A percentile compares a stretch with the other conserved stretches of the same genome.
Evolutionary conservation across 495 filamentous ascomycete species (phyloP).

Genomic region (Penicillium simplicissimum): DNA sequence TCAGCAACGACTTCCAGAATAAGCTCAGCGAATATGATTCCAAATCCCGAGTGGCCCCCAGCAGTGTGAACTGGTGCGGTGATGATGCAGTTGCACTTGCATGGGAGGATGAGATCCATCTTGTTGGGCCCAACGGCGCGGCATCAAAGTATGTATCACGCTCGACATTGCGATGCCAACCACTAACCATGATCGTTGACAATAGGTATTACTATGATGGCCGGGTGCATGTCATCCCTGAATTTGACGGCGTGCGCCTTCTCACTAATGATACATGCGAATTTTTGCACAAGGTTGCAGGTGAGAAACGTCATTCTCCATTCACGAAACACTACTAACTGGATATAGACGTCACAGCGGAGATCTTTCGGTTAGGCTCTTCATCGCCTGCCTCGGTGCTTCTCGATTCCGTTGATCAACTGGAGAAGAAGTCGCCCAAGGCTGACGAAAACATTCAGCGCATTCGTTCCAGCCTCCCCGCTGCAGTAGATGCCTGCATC

Average conservation of each 20-base stretch:
- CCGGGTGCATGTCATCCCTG: constrained; percentile 83
- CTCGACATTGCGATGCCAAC: neutral
- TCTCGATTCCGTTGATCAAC: constrained; percentile 85
- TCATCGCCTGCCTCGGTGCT: constrained; percentile 85
- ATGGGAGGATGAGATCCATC: constrained; percentile 98
- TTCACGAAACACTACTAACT: neutral
- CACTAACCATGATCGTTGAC: constrained; percentile 12
- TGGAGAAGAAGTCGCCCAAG: constrained; percentile 93
- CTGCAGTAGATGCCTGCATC: constrained; percentile 90
- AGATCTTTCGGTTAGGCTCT: constrained; percentile 85
- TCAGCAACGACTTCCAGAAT: constrained; percentile 90
- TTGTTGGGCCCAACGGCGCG: constrained; percentile 81
- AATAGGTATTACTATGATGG: constrained; percentile 83
- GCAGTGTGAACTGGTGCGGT: constrained; percentile 92
- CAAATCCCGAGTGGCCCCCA: constrained; percentile 77
- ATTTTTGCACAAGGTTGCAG: constrained; percentile 88
- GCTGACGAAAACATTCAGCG: constrained; percentile 97
- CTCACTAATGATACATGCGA: constrained; percentile 92
- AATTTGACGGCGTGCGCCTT: constrained; percentile 84
- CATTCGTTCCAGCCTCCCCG: constrained; percentile 79
- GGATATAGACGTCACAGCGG: constrained; percentile 60
- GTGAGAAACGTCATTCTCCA: constrained; percentile 34
- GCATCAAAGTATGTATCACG: constrained; percentile 57
- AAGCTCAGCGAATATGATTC: constrained; percentile 92
- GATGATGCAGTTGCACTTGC: constrained; percentile 92